These are phyloP conservation scores for Penicillium fuscoglaucum DNA, from an alignment of 2,329 filamentous ascomycete species.

Conservation along the genomic window DNA sequence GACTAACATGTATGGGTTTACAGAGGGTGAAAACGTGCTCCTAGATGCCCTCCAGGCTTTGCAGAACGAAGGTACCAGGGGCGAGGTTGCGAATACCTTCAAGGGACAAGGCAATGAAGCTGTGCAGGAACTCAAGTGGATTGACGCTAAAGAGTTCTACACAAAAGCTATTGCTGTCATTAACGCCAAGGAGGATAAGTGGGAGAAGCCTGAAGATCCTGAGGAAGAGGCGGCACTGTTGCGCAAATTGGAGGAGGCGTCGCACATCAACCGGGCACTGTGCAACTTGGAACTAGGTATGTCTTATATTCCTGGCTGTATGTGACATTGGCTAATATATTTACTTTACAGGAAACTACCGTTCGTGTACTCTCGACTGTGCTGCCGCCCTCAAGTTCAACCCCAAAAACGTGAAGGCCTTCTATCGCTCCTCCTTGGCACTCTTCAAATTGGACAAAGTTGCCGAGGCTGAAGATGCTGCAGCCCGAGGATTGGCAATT, in stretches of 20 bases:
- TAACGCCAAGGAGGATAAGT: conserved; percentile 59
- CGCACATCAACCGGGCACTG: conserved; percentile 83
- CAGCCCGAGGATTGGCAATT: conserved; percentile 69
- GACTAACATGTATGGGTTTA: conserved; percentile 1
- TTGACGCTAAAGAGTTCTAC: conserved; percentile 89
- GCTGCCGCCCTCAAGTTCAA: conserved; percentile 77
- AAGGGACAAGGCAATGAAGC: conserved; percentile 90
- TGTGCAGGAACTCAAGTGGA: conserved; percentile 71
- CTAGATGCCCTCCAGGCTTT: conserved; percentile 86
- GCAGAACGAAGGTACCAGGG: conserved; percentile 86
- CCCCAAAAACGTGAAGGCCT: conserved; percentile 80
- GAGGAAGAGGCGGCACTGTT: conserved; percentile 64
- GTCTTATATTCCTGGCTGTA: conserved; percentile 20
- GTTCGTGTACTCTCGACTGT: conserved; percentile 82
- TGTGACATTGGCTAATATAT: neutral
- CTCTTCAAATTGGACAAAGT: conserved; percentile 77
- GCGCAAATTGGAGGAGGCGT: conserved; percentile 67
- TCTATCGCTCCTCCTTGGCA: conserved; percentile 79
- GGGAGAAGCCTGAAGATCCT: conserved; percentile 53
- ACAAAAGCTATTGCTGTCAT: conserved; percentile 78
- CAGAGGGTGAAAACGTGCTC: conserved; percentile 71
- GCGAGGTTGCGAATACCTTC: conserved; percentile 80
- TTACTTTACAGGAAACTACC: conserved; percentile 68
- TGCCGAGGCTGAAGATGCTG: conserved; percentile 77
- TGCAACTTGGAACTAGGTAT: conserved; percentile 81